Conservation (phyloP, 1,284 basidiomycete species). For the Thelephora terrestris region DNA sequence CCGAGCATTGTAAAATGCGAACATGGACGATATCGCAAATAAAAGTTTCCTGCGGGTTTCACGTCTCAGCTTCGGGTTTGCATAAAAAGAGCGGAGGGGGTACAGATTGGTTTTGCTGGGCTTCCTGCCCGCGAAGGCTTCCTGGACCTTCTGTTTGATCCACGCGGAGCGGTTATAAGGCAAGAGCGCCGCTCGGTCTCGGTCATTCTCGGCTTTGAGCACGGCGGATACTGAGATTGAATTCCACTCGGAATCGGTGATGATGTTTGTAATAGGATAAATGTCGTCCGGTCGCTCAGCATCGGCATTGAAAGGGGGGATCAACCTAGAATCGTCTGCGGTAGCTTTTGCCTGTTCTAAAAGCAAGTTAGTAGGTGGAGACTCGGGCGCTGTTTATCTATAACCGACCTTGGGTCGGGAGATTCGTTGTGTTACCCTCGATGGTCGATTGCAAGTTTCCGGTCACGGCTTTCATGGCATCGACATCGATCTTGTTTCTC, state of each 20-base stretch:
- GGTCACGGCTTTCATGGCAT: slow-evolving; percentile 75
- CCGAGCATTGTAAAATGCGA: slow-evolving; percentile 51
- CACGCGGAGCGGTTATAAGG: slow-evolving; percentile 58
- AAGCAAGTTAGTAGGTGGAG: slow-evolving; percentile 3
- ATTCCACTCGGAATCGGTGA: slow-evolving; percentile 71
- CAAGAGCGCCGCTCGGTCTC: slow-evolving; percentile 45
- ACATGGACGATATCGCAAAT: slow-evolving; percentile 70
- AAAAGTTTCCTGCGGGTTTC: slow-evolving; percentile 50
- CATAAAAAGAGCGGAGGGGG: slow-evolving; percentile 14
- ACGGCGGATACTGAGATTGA: slow-evolving; percentile 46
- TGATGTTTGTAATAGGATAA: slow-evolving; percentile 68
- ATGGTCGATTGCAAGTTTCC: slow-evolving; percentile 76
- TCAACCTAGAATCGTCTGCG: slow-evolving; percentile 55
- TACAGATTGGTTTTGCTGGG: slow-evolving; percentile 53
- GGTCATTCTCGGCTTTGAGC: slow-evolving; percentile 36
- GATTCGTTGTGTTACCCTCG: slow-evolving; percentile 51
- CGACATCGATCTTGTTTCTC: slow-evolving; percentile 79
- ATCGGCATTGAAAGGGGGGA: slow-evolving; percentile 60
- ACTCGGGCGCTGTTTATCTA: neutral
- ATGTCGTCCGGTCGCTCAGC: slow-evolving; percentile 63
- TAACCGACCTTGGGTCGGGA: slow-evolving; percentile 55
- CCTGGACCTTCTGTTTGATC: slow-evolving; percentile 50
- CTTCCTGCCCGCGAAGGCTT: slow-evolving; percentile 30
- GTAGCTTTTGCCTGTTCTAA: slow-evolving; percentile 56
- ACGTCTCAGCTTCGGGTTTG: no score